Conservation (phyloP, 306 rosid genomes). For the Inga leiocalycina region DNA sequence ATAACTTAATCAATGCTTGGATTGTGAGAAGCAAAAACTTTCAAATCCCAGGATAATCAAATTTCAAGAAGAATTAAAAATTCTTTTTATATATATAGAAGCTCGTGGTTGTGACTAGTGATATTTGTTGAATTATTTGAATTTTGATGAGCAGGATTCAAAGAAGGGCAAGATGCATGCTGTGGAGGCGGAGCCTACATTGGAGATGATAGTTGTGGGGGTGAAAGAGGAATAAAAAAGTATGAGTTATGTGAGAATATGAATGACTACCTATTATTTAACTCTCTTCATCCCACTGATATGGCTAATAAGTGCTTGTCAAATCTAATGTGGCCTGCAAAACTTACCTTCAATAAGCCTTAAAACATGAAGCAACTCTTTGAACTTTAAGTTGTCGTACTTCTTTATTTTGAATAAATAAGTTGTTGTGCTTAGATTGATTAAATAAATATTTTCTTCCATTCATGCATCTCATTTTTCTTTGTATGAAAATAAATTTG, state of each 20-base stretch:
- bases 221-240: constrained; percentile 20
- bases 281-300: constrained; percentile 47
- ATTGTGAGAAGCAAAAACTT: too few species aligned
- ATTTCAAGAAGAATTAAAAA: background rate
- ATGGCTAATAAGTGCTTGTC: constrained; percentile 37
- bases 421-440: background rate
- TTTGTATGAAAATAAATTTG: too few species aligned
- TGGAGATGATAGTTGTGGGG: constrained; percentile 14
- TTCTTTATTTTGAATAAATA: background rate
- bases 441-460: background rate
- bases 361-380: constrained; percentile 43
- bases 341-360: constrained; percentile 30
- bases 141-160: background rate
- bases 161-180: background rate
- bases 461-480: background rate
- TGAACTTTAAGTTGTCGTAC: background rate
- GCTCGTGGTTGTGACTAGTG: background rate
- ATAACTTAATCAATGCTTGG: too few species aligned
- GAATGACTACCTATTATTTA: constrained; percentile 46
- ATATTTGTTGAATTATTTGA: background rate
- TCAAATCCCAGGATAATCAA: too few species aligned
- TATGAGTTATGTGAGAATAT: constrained; percentile 44
- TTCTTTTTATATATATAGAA: too few species aligned
- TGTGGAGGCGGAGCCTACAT: constrained; percentile 7
- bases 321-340: constrained; percentile 40